Conservation (phyloP, 768 basidiomycete species). For the Cytidiella melzeri region DNA sequence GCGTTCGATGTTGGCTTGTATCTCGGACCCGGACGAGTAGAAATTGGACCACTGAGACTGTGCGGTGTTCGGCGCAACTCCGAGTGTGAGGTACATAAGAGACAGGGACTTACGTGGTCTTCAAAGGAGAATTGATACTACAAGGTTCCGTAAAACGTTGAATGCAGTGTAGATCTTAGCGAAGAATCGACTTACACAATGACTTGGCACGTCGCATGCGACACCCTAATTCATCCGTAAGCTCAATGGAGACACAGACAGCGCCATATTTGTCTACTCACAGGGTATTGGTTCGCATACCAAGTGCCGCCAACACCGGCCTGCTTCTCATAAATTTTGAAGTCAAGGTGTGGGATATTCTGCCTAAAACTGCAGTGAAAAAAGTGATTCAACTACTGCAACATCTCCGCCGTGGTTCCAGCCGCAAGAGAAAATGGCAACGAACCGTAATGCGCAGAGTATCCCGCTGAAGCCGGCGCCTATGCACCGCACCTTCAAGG, state of each 20-base stretch:
- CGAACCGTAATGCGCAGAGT: constrained; percentile 6
- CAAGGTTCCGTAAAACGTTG: neutral
- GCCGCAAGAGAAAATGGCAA: too few species aligned
- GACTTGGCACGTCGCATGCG: constrained; percentile 56
- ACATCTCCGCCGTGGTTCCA: too few species aligned
- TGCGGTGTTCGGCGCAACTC: too few species aligned
- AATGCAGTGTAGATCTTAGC: too few species aligned
- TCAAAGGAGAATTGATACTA: constrained; percentile 58
- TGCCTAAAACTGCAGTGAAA: constrained; percentile 44
- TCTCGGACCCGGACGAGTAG: constrained; percentile 55
- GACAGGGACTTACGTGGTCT: constrained; percentile 21
- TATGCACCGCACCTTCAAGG: constrained; percentile 8
- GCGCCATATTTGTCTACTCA: neutral
- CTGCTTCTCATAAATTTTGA: constrained; percentile 56
- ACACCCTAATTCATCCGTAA: constrained; percentile 32
- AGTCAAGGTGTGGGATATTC: constrained; percentile 43
- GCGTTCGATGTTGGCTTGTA: constrained; percentile 43
- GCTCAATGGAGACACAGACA: neutral
- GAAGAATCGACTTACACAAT: constrained; percentile 40
- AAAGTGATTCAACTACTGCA: too few species aligned
- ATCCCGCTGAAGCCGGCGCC: constrained; percentile 13
- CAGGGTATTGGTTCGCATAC: constrained; percentile 53
- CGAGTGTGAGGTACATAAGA: neutral
- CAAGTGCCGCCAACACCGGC: constrained; percentile 59
- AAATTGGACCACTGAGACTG: constrained; percentile 56